phyloP scores from a whole-genome alignment of 768 basidiomycete species.

The Boletus insuetus region DNA sequence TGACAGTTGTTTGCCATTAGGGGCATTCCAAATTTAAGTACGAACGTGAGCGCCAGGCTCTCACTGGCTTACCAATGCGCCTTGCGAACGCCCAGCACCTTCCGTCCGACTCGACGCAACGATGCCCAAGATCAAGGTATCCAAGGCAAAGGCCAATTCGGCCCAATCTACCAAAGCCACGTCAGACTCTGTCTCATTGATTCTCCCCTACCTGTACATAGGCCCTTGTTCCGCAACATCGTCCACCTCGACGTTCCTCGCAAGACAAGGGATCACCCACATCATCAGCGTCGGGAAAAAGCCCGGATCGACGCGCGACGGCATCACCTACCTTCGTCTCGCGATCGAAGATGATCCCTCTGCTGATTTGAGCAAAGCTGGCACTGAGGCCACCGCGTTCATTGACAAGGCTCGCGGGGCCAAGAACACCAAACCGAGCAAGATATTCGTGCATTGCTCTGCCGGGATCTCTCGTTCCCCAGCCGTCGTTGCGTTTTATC shows the following conservation, averaged over 20 bases:
- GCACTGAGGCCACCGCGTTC: not conserved
- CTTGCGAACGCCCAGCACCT: too few species aligned
- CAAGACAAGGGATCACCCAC: constrained; percentile 8
- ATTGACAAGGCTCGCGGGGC: not conserved
- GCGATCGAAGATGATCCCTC: constrained; percentile 5
- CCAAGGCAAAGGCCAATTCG: not conserved
- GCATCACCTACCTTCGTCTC: constrained; percentile 6
- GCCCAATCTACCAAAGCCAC: not conserved
- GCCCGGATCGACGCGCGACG: not conserved
- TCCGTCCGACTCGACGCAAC: not conserved
- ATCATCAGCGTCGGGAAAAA: constrained; percentile 10
- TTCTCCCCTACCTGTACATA: constrained; percentile 10
- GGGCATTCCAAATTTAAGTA: too few species aligned
- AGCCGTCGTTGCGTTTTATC: constrained; percentile 1
- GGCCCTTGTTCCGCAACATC: constrained; percentile 11
- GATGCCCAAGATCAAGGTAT: not conserved
- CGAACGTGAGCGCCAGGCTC: too few species aligned
- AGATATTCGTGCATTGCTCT: constrained; percentile 7
- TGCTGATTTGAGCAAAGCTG: constrained; percentile 3
- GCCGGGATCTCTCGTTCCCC: constrained; percentile 15
- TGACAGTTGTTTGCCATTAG: too few species aligned
- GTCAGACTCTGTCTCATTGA: not conserved
- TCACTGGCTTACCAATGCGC: too few species aligned
- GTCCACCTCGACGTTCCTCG: not conserved
- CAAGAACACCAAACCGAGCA: not conserved